Percentiles rank a stretch among this genome's conserved stretches.
Evolutionary conservation across 805 yeast genomes (phyloP).

Genomic region (Yarrowia sp.): DNA sequence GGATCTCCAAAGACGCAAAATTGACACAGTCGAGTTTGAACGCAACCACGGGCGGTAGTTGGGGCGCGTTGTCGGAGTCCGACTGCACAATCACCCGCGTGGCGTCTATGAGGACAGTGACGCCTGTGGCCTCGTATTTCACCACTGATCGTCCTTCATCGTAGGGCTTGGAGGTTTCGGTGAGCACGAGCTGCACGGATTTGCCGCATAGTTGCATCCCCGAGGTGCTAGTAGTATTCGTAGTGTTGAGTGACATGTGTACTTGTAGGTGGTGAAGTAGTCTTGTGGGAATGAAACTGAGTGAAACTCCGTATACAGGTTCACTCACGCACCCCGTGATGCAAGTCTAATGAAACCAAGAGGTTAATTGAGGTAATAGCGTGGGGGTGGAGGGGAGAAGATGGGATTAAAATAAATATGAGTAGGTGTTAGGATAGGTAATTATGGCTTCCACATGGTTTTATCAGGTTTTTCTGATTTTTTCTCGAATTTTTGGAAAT

Average conservation of each 20-base stretch:
- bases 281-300: background rate
- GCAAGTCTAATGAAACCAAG: background rate
- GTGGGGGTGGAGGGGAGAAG: too few relatives aligned
- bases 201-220: conserved; percentile 3
- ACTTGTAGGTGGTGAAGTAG: background rate
- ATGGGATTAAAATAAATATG: too few relatives aligned
- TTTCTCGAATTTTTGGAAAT: too few relatives aligned
- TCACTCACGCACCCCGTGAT: background rate
- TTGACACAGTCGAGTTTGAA: conserved; percentile 30
- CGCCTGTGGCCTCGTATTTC: conserved; percentile 2
- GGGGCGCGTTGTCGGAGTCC: background rate
- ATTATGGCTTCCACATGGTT: too few relatives aligned
- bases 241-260: conserved; percentile 16
- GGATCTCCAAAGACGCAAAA: conserved; percentile 44
- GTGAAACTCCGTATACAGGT: too few relatives aligned
- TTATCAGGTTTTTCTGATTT: too few relatives aligned
- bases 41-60: conserved; percentile 25
- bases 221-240: background rate
- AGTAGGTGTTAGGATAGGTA: too few relatives aligned
- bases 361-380: too few relatives aligned
- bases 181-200: conserved; percentile 17
- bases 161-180: conserved; percentile 22
- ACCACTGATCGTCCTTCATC: conserved; percentile 2
- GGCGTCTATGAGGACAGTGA: conserved; percentile 1
- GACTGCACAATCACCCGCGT: background rate